Evolutionary conservation across 1,284 basidiomycete genomes (phyloP).

Genomic region (Chalciporus piperatoides): DNA sequence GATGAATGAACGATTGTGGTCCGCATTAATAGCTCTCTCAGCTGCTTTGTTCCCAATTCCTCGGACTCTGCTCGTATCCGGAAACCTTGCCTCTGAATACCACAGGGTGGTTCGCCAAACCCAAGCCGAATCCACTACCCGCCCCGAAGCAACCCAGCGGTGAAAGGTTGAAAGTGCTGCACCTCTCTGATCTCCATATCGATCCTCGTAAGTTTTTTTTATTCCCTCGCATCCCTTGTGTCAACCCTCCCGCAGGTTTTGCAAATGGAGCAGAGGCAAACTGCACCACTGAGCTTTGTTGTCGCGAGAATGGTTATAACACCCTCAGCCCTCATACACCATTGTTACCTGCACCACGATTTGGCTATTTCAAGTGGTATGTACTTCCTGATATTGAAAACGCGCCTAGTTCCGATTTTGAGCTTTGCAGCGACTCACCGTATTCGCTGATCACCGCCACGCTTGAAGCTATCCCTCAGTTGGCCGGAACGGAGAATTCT

Average conservation of each 20-base stretch:
- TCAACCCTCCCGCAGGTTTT: constrained; percentile 45
- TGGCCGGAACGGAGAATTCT: constrained; percentile 57
- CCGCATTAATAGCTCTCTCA: constrained; percentile 24
- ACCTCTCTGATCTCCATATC: constrained; percentile 76
- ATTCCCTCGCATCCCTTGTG: not conserved
- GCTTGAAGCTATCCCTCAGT: constrained; percentile 62
- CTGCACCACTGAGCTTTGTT: constrained; percentile 72
- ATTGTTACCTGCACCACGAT: constrained; percentile 61
- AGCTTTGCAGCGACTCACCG: constrained; percentile 59
- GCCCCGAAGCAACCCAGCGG: constrained; percentile 54
- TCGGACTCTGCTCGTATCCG: constrained; percentile 49
- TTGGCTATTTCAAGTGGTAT: constrained; percentile 61
- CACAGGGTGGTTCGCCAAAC: constrained; percentile 58
- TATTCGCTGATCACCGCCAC: constrained; percentile 59
- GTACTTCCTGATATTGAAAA: constrained; percentile 2
- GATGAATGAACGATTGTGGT: constrained; percentile 18
- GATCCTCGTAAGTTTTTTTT: constrained; percentile 53
- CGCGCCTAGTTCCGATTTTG: not conserved
- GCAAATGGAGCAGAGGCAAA: constrained; percentile 72
- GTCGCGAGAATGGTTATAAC: constrained; percentile 58
- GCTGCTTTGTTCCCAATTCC: constrained; percentile 55
- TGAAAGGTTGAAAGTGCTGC: constrained; percentile 67
- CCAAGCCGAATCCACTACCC: constrained; percentile 66
- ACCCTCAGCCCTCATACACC: constrained; percentile 46
- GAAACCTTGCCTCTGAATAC: constrained; percentile 50